Percentiles rank a stretch among this genome's conserved stretches.
phyloP scores from a whole-genome alignment of 768 basidiomycete species.

The Rhizopogon vesiculosus region DNA sequence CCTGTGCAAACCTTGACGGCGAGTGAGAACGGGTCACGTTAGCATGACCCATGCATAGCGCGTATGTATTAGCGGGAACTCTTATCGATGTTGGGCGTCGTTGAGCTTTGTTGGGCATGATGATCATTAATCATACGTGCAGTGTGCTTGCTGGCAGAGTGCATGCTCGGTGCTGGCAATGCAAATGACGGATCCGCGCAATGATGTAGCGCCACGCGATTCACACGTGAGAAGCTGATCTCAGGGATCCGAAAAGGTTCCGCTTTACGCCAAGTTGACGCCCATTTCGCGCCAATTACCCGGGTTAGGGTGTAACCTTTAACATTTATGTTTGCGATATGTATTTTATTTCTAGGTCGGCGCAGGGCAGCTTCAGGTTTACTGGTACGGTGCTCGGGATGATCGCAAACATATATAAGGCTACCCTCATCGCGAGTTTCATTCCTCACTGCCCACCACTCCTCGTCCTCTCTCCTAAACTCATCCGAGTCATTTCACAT shows the following conservation, averaged over 20 bases:
- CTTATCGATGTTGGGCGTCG: no score
- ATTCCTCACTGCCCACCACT: neutral
- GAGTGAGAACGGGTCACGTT: neutral
- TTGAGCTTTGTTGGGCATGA: neutral
- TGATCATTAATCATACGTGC: neutral
- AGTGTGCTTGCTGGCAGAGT: neutral
- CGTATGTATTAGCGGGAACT: no score
- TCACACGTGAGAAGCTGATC: slow-evolving; percentile 2
- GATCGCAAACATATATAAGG: slow-evolving; percentile 3
- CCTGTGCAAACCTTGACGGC: neutral
- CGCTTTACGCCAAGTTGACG: no score
- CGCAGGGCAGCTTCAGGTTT: slow-evolving; percentile 1
- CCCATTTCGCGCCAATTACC: no score
- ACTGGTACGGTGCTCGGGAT: neutral
- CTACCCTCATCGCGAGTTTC: neutral
- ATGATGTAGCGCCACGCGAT: slow-evolving; percentile 1
- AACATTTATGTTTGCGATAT: neutral
- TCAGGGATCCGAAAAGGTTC: neutral
- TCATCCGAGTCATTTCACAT: neutral
- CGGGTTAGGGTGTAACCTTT: neutral
- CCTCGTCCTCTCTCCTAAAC: neutral
- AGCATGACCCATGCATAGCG: no score
- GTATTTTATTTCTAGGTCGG: neutral
- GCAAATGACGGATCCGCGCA: neutral
- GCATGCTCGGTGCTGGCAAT: neutral